Base-by-base conservation (phyloP, 352 stramenopile genomes). In the Globisporangium nagaii region DNA sequence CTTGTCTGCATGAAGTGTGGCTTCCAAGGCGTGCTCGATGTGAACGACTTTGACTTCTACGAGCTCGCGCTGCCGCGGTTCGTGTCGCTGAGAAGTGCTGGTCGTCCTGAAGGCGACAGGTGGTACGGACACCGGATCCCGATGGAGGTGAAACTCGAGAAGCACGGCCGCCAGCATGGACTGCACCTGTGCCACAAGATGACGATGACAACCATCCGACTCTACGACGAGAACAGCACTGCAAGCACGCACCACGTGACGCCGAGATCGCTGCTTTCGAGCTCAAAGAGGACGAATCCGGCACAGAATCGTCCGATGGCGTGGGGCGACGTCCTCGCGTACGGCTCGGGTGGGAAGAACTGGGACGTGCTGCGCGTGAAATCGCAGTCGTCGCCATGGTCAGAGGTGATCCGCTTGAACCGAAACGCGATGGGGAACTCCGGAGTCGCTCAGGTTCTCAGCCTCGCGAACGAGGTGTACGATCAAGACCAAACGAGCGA, bases 351-450 rank as follows among this genome's bases (percentile, higher is more conserved):
- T 19, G 82, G 81, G 3, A 88, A 86, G 28, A 86, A 89, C 48
- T 92, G 83, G 83, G 85, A 95, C 56, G 78, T 93, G 13, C 59
- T 95, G 43, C 69, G 85, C 19, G 73, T 95, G 31, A 88, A 86
- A 34, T 88, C 83, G 17, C 70, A 77, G 20, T 75, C 68, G 12
- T 93, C 83, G 3, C 71, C 75, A 12, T 95, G 85, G 85, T 95
- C 85, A 2, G 85, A 93, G 28, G 70, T 89, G 1, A 87, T 95
- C 63, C 81, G 83, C 7, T 60, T 95, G 22, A 91, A 93, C 54
- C 77, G 84, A 22, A 95, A 95, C 44, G 85, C 85, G 3, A 91
- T 95, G 80, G 85, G 85, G 37, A 95, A 95, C 50, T 89, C 85
- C 10, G 85, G 85, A 2, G 83, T 95, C 17, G 81, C 85, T 27